phyloP scores from a whole-genome alignment of 2,329 filamentous ascomycete species.

The Fusarium poae region DNA sequence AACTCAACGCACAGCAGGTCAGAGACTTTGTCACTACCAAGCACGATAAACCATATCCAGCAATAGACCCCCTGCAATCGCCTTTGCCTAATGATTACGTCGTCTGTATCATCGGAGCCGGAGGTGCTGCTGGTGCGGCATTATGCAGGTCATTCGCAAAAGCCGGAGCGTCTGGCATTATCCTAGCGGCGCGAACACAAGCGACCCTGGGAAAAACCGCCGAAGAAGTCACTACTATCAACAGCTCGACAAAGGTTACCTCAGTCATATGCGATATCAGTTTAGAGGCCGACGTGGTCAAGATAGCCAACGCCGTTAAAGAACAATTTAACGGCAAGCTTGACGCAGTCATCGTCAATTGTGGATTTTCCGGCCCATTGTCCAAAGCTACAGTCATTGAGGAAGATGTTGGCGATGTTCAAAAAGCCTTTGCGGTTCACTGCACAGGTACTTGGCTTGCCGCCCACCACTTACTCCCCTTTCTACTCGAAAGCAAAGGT shows the following conservation, averaged over 20 bases:
- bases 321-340: constrained; percentile 5
- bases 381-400: constrained; percentile 9
- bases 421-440: constrained; percentile 8
- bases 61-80: background rate
- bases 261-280: background rate
- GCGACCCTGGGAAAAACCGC: background rate
- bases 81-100: background rate
- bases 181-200: constrained; percentile 12
- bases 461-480: background rate
- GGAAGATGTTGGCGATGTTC: constrained; percentile 4
- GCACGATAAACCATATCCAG: constrained; percentile 3
- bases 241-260: background rate
- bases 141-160: constrained; percentile 10
- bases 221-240: background rate
- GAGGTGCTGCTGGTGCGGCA: constrained; percentile 8
- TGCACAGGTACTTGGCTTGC: constrained; percentile 18
- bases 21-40: background rate
- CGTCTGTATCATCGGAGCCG: constrained; percentile 18
- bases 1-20: constrained; percentile 5
- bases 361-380: constrained; percentile 7
- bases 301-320: background rate
- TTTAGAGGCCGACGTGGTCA: background rate
- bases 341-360: constrained; percentile 12
- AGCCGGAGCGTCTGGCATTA: constrained; percentile 6
- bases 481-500: constrained; percentile 1